Percentiles rank a stretch among this genome's conserved stretches.
Evolutionary conservation across 2,329 filamentous ascomycete genomes (phyloP).

Genomic region (Arthrinium puccinioides): DNA sequence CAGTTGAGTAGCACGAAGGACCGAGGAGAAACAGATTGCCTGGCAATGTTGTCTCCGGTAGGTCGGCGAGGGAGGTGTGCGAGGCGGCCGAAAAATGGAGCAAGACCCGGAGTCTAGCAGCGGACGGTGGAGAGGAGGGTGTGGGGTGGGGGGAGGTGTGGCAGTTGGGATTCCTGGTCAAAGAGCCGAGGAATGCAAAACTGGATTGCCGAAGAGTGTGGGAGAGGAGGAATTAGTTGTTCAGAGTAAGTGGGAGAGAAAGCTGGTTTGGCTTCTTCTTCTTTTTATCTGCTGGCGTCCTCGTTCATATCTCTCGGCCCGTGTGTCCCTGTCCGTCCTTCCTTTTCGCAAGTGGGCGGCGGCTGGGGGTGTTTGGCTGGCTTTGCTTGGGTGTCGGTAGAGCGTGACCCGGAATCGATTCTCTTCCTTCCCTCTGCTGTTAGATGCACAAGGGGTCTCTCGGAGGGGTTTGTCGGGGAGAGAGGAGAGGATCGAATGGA

Average conservation of each 20-base stretch:
- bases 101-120: constrained; percentile 3
- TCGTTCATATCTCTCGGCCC: constrained; percentile 9
- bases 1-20: constrained; percentile 19
- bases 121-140: constrained; percentile 6
- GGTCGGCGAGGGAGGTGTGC: constrained; percentile 10
- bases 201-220: constrained; percentile 13
- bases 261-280: constrained; percentile 9
- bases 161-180: constrained; percentile 17
- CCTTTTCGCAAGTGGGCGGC: constrained; percentile 2
- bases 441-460: constrained; percentile 32
- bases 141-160: constrained; percentile 16
- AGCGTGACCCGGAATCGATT: constrained; percentile 9
- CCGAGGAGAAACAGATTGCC: constrained; percentile 15
- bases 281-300: constrained; percentile 18
- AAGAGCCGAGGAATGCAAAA: constrained; percentile 24
- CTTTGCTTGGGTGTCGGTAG: not conserved
- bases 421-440: constrained; percentile 25
- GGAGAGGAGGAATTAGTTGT: constrained; percentile 14
- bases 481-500: constrained; percentile 48
- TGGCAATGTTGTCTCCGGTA: constrained; percentile 15
- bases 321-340: constrained; percentile 7
- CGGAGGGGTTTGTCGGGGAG: constrained; percentile 22
- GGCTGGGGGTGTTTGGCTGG: not conserved
- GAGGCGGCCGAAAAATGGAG: constrained; percentile 21
- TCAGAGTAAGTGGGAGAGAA: constrained; percentile 5